phyloP scores from a whole-genome alignment of 805 yeast genomes.

The Saturnispora halmiae region DNA sequence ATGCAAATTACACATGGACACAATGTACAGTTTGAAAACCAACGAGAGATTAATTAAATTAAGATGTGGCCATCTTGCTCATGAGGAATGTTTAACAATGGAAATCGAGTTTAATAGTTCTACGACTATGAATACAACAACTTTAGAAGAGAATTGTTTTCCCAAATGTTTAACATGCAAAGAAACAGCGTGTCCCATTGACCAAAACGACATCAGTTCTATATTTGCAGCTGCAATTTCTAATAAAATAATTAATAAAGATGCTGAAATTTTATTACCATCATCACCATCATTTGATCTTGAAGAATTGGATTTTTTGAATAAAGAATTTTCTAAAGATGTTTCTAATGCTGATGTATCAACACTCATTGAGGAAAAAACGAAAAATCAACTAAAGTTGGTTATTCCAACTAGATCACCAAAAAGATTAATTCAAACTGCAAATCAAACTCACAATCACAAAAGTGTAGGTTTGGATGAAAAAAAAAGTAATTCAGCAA shows the following conservation, averaged over 20 bases:
- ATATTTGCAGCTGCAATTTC: slow-evolving; percentile 15
- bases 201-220: slow-evolving; percentile 15
- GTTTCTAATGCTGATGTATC: too few species aligned
- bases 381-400: background rate
- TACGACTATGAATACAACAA: slow-evolving; percentile 5
- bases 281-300: background rate
- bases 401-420: slow-evolving; percentile 4
- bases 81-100: slow-evolving; percentile 47
- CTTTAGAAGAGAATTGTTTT: slow-evolving; percentile 13
- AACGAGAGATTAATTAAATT: slow-evolving; percentile 36
- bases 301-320: background rate
- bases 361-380: background rate
- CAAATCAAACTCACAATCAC: background rate
- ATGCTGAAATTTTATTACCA: background rate
- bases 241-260: background rate
- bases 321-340: background rate
- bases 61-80: slow-evolving; percentile 47
- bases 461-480: slow-evolving; percentile 11
- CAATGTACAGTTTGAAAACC: slow-evolving; percentile 35
- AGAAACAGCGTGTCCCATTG: slow-evolving; percentile 19
- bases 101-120: slow-evolving; percentile 26
- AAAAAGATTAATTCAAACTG: too few species aligned
- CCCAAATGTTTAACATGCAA: slow-evolving; percentile 24
- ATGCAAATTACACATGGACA: slow-evolving; percentile 43
- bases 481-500: slow-evolving; percentile 23